These are phyloP conservation scores for Pythium oligandrum DNA, from an alignment of 352 stramenopile species.

Conservation along the genomic window DNA sequence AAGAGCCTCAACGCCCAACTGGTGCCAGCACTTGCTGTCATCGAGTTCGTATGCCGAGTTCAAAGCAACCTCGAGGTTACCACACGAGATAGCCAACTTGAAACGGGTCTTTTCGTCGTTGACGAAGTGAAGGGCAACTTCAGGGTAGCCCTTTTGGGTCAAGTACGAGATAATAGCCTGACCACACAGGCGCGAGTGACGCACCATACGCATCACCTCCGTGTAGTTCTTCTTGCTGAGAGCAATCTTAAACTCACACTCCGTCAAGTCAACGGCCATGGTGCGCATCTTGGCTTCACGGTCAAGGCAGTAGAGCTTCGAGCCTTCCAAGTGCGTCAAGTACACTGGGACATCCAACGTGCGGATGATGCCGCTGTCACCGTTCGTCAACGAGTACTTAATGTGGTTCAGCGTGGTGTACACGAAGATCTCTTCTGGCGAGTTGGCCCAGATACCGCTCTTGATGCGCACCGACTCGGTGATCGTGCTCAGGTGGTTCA, in stretches of 20 bases:
- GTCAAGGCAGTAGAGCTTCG: constrained; percentile 96
- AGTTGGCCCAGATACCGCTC: constrained; percentile 91
- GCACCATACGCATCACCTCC: constrained; percentile 99
- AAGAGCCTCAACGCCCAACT: constrained; percentile 96
- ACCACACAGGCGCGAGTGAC: constrained; percentile 94
- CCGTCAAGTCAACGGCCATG: constrained; percentile 97
- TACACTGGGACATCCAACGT: constrained; percentile 98
- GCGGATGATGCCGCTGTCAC: constrained; percentile 97
- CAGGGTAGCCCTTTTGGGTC: constrained; percentile 98
- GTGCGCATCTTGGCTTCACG: constrained; percentile 95
- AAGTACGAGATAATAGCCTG: constrained; percentile 99
- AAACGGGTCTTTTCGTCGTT: constrained; percentile 98
- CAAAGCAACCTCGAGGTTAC: constrained; percentile 98
- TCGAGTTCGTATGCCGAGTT: constrained; percentile 95
- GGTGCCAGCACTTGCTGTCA: constrained; percentile 95
- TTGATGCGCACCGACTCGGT: constrained; percentile 97
- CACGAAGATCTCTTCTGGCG: constrained; percentile 92
- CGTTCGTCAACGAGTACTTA: constrained; percentile 90
- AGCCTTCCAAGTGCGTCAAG: constrained; percentile 92
- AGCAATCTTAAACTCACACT: constrained; percentile 98
- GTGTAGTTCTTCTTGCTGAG: constrained; percentile 94
- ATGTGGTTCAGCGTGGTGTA: constrained; percentile 98
- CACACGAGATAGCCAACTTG: constrained; percentile 97
- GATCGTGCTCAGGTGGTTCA: constrained; percentile 97
- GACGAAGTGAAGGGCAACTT: constrained; percentile 99